Evolutionary conservation across 257 asterid genomes (phyloP).

Genomic region (Nicotiana tomentosiformis): DNA sequence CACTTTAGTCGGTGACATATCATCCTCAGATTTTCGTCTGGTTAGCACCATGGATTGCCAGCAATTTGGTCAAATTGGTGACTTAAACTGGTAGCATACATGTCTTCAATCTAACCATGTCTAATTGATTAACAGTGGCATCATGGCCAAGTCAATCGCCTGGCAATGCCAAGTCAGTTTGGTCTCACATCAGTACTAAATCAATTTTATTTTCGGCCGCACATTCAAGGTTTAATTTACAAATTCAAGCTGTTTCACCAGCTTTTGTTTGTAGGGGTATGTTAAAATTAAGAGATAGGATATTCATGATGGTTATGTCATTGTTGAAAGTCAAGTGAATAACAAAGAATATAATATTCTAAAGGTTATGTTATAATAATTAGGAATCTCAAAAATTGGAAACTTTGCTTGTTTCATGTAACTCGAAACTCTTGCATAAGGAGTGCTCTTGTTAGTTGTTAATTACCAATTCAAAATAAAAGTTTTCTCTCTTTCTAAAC

Average conservation of each 20-base stretch:
- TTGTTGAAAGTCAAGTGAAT: neutral
- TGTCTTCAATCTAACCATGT: neutral
- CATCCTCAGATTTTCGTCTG: neutral
- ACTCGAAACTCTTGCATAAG: neutral
- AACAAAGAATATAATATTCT: neutral
- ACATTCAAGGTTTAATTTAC: neutral
- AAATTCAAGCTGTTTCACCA: neutral
- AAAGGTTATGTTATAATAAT: neutral
- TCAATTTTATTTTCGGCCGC: neutral
- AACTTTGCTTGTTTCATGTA: neutral
- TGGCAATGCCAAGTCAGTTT: neutral
- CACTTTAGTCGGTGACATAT: neutral
- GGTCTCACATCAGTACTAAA: neutral
- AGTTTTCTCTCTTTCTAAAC: neutral
- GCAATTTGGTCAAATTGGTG: neutral
- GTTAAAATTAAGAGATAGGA: neutral
- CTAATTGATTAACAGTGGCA: neutral
- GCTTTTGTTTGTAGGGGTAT: neutral
- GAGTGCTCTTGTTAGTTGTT: neutral
- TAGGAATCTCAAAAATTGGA: neutral
- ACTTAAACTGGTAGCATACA: neutral
- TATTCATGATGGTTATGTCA: neutral
- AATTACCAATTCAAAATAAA: neutral
- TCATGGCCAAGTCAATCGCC: neutral
- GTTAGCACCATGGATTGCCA: neutral